Conservation (phyloP, 371 early-diverging fungal genomes). For the Smittium culicis region DNA sequence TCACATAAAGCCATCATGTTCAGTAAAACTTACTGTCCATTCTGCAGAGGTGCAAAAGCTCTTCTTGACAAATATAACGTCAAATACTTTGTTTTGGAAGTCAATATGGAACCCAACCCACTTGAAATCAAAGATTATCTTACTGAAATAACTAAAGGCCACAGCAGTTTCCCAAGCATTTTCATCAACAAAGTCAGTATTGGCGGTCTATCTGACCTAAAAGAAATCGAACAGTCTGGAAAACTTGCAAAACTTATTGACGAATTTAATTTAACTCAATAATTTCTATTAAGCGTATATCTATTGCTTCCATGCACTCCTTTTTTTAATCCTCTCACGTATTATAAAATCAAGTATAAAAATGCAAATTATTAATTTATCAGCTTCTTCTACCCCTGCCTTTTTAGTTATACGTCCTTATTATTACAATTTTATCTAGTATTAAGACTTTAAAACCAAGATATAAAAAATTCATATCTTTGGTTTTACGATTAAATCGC, state of each 20-base stretch:
- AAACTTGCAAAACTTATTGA: slow-evolving; percentile 27
- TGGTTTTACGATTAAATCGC: too few species aligned
- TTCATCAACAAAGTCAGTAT: slow-evolving; percentile 63
- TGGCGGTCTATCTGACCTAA: slow-evolving; percentile 70
- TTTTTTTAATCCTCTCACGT: background rate
- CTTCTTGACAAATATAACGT: slow-evolving; percentile 28
- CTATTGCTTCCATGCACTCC: background rate
- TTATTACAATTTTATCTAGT: too few species aligned
- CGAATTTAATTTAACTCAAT: slow-evolving; percentile 16
- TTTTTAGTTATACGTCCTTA: too few species aligned
- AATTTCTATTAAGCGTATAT: background rate
- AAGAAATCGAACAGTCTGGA: slow-evolving; percentile 31
- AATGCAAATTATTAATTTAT: background rate
- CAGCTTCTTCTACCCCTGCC: background rate
- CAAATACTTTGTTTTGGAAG: slow-evolving; percentile 30
- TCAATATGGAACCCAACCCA: slow-evolving; percentile 39
- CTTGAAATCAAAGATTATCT: slow-evolving; percentile 57
- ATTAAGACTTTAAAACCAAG: too few species aligned
- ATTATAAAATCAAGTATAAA: background rate
- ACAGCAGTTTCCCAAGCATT: slow-evolving; percentile 80
- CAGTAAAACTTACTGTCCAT: slow-evolving; percentile 46
- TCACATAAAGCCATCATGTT: slow-evolving; percentile 39
- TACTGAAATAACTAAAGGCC: slow-evolving; percentile 44
- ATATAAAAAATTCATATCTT: too few species aligned
- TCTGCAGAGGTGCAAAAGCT: slow-evolving; percentile 38